Evolutionary conservation across 441 rosid genomes (phyloP), one percentile per base, ranked within the genome.

Genomic region (Gossypium schwendimanii): DNA sequence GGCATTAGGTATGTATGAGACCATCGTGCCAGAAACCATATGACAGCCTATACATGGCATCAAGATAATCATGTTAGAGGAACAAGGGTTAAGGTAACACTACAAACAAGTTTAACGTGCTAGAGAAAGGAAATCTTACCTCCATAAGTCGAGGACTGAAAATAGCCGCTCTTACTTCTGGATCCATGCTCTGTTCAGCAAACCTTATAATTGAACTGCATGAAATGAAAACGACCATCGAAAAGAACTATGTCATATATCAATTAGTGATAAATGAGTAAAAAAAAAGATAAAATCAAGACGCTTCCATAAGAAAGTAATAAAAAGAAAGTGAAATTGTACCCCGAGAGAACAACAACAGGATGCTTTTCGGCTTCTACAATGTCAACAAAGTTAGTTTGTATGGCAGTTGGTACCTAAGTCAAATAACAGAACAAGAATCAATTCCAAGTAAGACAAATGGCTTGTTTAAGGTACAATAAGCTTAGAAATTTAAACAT

Each of bases 101-200:
- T n/a, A 54, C 23, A 44, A 59, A 60, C 10, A 54, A 67, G 60
- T 52, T 26, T 28, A 39, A 45, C 53, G 12, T 23, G 39, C 69
- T 23, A 26, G 28, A 6, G 33, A 71, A 73, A 70, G 31, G 23
- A 75, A 31, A 63, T 18, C 20, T 69, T 84, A 95, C 99, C 97
- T 95, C 97, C 98, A 93, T 88, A 68, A 95, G 94, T 64, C 99
- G 96, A 82, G 99, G 98, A 83, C 99, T 95, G 82, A 95, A 95
- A 83, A 88, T 75, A 4, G 83, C 82, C n/a, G 86, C 77, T 85
- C 97, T 87, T 79, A 76, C 79, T 80, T 87, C 84, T 52, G 91
- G 90, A 84, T 87, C 87, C 75, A 91, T 77, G 81, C 96, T 84
- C 80, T 87, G 96, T 78, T 87, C 93, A 11, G 97, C 86, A 79